Percentiles rank a stretch among this genome's conserved stretches.
Evolutionary conservation across 768 basidiomycete genomes (phyloP).

Genomic region (Xerocomus brunneocitrinus): DNA sequence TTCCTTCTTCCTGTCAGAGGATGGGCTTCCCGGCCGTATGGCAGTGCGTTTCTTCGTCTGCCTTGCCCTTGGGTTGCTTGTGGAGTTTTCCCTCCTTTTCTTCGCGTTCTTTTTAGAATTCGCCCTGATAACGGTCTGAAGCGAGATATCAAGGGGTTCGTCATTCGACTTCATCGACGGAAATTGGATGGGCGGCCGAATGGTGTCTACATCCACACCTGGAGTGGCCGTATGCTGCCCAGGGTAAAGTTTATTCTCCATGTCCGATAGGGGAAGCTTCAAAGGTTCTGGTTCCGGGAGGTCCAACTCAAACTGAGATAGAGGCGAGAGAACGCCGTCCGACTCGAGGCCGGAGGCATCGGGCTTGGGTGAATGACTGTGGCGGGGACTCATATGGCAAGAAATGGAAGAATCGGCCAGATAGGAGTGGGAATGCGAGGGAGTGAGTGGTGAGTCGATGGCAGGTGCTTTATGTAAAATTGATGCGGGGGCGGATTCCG

Average conservation of each 20-base stretch:
- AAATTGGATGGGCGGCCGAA: not conserved
- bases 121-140: not conserved
- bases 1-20: not conserved
- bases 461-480: not conserved
- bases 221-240: slow-evolving; percentile 1
- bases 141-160: not conserved
- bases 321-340: slow-evolving; percentile 13
- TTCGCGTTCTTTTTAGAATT: slow-evolving; percentile 4
- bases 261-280: slow-evolving; percentile 21
- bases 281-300: slow-evolving; percentile 15
- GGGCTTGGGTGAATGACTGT: not conserved
- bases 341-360: not conserved
- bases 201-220: not conserved
- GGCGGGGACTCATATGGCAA: not conserved
- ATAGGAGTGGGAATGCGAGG: not conserved
- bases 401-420: not conserved
- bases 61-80: not conserved
- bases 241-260: slow-evolving; percentile 16
- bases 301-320: slow-evolving; percentile 25
- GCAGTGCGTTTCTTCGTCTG: slow-evolving; percentile 7
- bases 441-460: not conserved
- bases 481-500: slow-evolving; percentile 4
- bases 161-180: not conserved
- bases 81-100: not conserved
- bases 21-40: not conserved